phyloP scores from a whole-genome alignment of 2,329 filamentous ascomycete genomes.

The Epichloe coenophiala region DNA sequence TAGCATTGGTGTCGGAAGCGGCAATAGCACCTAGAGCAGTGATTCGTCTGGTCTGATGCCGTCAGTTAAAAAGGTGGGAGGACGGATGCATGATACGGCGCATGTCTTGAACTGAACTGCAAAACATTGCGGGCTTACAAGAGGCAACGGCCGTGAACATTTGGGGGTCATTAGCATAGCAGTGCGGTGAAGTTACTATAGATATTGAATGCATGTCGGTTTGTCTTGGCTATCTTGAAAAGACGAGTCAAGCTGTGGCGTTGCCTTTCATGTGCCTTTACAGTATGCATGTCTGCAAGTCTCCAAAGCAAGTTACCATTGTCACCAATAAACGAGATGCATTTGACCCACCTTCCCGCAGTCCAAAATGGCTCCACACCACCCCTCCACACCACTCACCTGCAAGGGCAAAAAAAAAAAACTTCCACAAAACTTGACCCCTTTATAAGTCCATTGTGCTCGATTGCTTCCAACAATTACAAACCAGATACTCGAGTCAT shows the following conservation, averaged over 20 bases:
- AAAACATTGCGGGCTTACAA: no score
- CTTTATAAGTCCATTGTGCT: not conserved
- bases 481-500: not conserved
- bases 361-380: no score
- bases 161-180: not conserved
- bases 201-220: no score
- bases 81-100: not conserved
- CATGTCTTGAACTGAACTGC: not conserved
- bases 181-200: not conserved
- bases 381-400: no score
- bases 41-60: not conserved
- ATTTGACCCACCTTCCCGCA: no score
- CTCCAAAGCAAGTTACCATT: no score
- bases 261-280: not conserved
- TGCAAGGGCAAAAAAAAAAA: not conserved
- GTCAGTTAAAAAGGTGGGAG: not conserved
- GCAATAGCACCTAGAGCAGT: not conserved
- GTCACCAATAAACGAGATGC: no score
- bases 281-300: no score
- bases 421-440: not conserved
- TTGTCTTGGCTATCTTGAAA: no score
- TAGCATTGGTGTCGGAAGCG: constrained; percentile 18
- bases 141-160: not conserved
- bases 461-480: not conserved
- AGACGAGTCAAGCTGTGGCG: no score